Base-by-base conservation (phyloP, 805 yeast genomes). In the Priceomyces haplophilus region DNA sequence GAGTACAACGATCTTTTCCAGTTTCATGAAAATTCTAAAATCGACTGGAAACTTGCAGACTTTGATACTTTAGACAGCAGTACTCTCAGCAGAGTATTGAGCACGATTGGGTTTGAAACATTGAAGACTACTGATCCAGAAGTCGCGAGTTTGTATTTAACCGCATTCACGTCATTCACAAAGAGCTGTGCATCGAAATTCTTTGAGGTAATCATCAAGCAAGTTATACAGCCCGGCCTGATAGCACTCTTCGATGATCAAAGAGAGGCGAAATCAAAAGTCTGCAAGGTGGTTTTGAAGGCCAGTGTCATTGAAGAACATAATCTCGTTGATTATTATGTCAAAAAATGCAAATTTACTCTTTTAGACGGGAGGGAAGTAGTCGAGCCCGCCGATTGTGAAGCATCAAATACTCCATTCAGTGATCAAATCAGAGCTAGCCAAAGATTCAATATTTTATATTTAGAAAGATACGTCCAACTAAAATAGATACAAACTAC, bases 81-180 rank as follows among this genome's bases (percentile, higher is more conserved):
- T 11, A 29, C 54, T 0, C 33, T 56, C 20, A 42, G 51, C 25
- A 47, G 72, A 25, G 56, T 58, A 2, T 37, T 68, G 12, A 62
- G 59, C 2, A 59, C 67, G 1, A 42, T 51, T 31, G 72, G 59
- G 2, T 46, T 50, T 24, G 51, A 55, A 45, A 37, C 50, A 20
- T 38, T 39, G 33, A 36, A 36, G 5, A 38, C 32, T 3, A 19
- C 34, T 13, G 30, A 20, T 29, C 33, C 30, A 15, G 16, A 23
- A 12, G 42, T 37, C 7, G 51, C 48, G 11, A 54, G 54, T n/a
- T 56, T 60, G 34, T 82, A 76, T 48, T 41, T 80, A 8, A 78
- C 85, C 0, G 75, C 74, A 5, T 73, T 75, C 45, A 72, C 82
- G 0, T 76, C 85, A 0, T 78, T 74, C 43, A 62, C 68, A 50